Evolutionary conservation across 73 alveolate genomes (phyloP).

Genomic region (Tetrahymena elliotti): DNA sequence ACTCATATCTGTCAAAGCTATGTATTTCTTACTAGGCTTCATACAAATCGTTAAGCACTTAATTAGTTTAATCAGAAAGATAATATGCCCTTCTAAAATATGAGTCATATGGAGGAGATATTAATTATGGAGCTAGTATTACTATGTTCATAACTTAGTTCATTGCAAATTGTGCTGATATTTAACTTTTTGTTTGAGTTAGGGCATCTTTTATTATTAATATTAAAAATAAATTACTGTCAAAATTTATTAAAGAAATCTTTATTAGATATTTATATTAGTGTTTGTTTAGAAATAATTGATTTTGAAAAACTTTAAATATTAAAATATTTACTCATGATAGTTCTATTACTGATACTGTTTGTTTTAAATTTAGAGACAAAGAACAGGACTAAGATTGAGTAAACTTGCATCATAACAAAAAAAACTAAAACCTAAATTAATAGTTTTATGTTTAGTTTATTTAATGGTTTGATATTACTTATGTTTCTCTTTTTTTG

Average conservation of each 20-base stretch:
- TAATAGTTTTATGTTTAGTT: not conserved
- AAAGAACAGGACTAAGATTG: not conserved
- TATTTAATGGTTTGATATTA: not conserved
- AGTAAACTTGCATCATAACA: not conserved
- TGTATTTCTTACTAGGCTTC: not conserved
- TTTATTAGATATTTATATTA: too few relatives aligned
- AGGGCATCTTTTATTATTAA: not conserved
- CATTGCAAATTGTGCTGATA: not conserved
- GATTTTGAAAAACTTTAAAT: too few relatives aligned
- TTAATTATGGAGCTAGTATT: not conserved
- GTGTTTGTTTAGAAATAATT: too few relatives aligned
- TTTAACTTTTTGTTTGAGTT: not conserved
- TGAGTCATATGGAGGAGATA: not conserved
- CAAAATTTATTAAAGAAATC: not conserved
- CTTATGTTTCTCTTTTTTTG: not conserved
- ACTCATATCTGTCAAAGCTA: not conserved
- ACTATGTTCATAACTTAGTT: not conserved
- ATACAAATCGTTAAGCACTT: not conserved
- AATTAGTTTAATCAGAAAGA: not conserved
- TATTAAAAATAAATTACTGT: not conserved
- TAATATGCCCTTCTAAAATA: not conserved
- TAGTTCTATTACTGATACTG: not conserved
- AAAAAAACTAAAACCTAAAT: not conserved
- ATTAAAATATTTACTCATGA: not conserved
- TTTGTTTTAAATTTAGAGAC: not conserved